Conservation (phyloP, 2,329 filamentous ascomycete genomes). For the Penicillium freii region DNA sequence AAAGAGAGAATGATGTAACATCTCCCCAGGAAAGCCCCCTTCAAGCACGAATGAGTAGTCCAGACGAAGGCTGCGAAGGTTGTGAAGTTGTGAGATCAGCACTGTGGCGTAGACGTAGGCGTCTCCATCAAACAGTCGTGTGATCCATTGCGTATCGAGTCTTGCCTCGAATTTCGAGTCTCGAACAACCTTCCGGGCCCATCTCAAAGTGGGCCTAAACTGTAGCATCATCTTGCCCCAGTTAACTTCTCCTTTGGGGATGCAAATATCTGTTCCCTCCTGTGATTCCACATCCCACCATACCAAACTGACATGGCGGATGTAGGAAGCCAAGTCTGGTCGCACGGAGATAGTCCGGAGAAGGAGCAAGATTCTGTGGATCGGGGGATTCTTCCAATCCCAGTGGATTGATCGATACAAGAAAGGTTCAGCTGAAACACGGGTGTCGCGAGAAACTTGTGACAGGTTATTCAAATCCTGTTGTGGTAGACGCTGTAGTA, state of each 20-base stretch:
- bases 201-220: not conserved
- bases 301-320: slow-evolving; percentile 1
- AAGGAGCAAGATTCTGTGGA: not conserved
- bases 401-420: slow-evolving; percentile 1
- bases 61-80: not conserved
- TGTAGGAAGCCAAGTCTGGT: not conserved
- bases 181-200: not conserved
- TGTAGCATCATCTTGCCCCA: not conserved
- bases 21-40: not conserved
- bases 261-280: not conserved
- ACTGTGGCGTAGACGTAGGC: not conserved
- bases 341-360: not conserved
- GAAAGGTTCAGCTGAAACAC: not conserved
- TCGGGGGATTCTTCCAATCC: not conserved
- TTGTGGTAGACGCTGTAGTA: not conserved
- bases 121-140: not conserved
- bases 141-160: not conserved
- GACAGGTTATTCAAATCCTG: not conserved
- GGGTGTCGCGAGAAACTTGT: not conserved
- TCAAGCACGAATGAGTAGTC: not conserved
- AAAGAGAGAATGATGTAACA: slow-evolving; percentile 4
- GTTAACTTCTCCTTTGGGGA: not conserved
- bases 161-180: not conserved
- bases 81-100: slow-evolving; percentile 3
- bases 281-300: not conserved